A percentile compares a stretch with the other conserved stretches of the same genome.
phyloP scores from a whole-genome alignment of 768 basidiomycete genomes.

The Amanita thiersii region DNA sequence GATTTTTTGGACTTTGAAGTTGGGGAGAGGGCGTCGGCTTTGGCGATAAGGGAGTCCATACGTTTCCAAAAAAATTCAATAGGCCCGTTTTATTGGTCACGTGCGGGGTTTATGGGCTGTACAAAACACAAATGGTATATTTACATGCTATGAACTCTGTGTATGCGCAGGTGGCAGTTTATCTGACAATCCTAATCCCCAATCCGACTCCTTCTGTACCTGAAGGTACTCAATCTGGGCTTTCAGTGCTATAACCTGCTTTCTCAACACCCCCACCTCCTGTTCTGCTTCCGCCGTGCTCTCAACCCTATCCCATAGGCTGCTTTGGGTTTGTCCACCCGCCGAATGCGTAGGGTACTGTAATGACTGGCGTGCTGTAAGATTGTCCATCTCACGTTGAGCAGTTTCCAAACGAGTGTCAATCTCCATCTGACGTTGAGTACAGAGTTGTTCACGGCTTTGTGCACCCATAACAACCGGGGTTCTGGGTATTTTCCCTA shows the following conservation, averaged over 20 bases:
- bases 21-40: slow-evolving; percentile 52
- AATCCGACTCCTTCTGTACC: slow-evolving; percentile 9
- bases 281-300: background rate
- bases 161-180: slow-evolving; percentile 5
- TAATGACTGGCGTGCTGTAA: background rate
- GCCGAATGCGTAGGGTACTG: background rate
- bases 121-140: too few species aligned
- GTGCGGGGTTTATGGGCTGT: too few species aligned
- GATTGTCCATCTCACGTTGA: slow-evolving; percentile 2
- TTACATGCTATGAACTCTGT: too few species aligned
- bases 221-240: slow-evolving; percentile 9
- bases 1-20: slow-evolving; percentile 33
- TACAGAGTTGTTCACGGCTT: background rate
- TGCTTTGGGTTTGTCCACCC: background rate
- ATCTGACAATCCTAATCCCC: slow-evolving; percentile 11
- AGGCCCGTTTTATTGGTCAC: too few species aligned
- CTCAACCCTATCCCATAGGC: background rate
- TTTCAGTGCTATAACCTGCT: slow-evolving; percentile 9
- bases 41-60: slow-evolving; percentile 61
- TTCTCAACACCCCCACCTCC: slow-evolving; percentile 6
- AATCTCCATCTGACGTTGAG: slow-evolving; percentile 5
- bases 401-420: slow-evolving; percentile 1
- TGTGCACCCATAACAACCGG: background rate
- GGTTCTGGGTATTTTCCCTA: background rate
- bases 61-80: too few species aligned